A percentile compares a stretch with the other conserved stretches of the same genome.
Evolutionary conservation across 1,284 basidiomycete species (phyloP).

Genomic region (Marasmius oreades): DNA sequence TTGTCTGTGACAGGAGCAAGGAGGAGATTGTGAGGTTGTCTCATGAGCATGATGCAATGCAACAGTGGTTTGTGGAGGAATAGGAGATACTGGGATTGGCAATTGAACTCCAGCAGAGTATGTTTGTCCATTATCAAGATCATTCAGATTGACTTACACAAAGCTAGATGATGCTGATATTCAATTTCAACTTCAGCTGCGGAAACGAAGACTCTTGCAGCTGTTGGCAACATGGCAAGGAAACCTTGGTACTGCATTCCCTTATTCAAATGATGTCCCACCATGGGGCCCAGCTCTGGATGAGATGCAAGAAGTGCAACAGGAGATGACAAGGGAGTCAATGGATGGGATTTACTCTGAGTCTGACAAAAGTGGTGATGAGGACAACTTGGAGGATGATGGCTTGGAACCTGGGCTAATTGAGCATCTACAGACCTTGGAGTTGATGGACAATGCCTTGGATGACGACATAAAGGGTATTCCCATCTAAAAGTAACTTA

Average conservation of each 20-base stretch:
- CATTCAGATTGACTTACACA: not conserved
- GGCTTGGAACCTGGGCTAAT: not conserved
- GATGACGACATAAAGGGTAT: not conserved
- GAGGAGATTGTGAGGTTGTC: conserved; percentile 4
- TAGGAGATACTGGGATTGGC: not conserved
- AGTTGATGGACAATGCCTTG: not conserved
- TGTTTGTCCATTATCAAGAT: not conserved
- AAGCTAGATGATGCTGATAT: not conserved
- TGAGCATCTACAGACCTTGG: not conserved
- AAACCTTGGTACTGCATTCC: not conserved
- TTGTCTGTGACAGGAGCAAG: conserved; percentile 7
- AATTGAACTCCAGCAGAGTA: not conserved
- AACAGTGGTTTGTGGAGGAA: conserved; percentile 8
- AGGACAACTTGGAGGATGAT: conserved; percentile 2
- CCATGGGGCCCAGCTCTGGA: not conserved
- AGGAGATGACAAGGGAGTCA: not conserved
- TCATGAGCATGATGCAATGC: not conserved
- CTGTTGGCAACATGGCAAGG: not conserved
- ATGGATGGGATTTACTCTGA: not conserved
- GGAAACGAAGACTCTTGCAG: not conserved
- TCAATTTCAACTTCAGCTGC: not conserved
- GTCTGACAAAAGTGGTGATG: not conserved
- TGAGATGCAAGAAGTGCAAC: not conserved
- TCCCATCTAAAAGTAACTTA: not conserved
- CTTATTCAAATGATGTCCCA: not conserved